A percentile compares a stretch with the other conserved stretches of the same genome.
Evolutionary conservation across 345 rosid genomes (phyloP).

Genomic region (Hevea brasiliensis): DNA sequence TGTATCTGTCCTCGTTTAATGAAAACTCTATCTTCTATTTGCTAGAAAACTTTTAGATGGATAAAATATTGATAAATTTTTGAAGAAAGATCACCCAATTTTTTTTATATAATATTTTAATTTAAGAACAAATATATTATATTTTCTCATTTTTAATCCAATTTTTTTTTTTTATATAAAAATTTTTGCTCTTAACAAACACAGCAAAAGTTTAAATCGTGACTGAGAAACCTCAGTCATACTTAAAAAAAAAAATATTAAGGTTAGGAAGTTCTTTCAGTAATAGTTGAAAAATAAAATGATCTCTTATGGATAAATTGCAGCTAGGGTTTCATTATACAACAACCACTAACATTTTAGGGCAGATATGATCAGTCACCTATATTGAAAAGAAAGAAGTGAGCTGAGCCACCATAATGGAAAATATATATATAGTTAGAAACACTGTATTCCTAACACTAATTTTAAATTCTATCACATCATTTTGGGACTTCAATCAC

Average conservation of each 20-base stretch:
- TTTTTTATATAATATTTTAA: too few relatives aligned
- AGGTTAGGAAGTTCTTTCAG: conserved; percentile 14
- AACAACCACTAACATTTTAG: conserved; percentile 10
- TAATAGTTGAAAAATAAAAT: not conserved
- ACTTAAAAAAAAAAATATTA: not conserved
- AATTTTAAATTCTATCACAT: not conserved
- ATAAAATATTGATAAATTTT: too few relatives aligned
- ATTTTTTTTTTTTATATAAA: too few relatives aligned
- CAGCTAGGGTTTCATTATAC: conserved; percentile 18
- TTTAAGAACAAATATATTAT: too few relatives aligned
- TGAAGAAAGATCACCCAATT: too few relatives aligned
- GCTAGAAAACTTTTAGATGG: too few relatives aligned
- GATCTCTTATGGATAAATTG: not conserved
- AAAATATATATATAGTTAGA: not conserved
- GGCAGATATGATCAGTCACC: conserved; percentile 17
- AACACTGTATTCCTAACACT: conserved; percentile 2
- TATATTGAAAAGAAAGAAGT: conserved; percentile 7
- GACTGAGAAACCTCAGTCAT: not conserved
- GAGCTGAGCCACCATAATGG: not conserved
- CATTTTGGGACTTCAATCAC: too few relatives aligned
- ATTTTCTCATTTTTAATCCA: too few relatives aligned
- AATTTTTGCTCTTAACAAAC: too few relatives aligned
- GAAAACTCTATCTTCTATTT: too few relatives aligned
- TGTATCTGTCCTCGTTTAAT: too few relatives aligned
- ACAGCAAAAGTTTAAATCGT: too few relatives aligned